phyloP scores from a whole-genome alignment of 805 yeast species.

The Phaffomyces opuntiae region DNA sequence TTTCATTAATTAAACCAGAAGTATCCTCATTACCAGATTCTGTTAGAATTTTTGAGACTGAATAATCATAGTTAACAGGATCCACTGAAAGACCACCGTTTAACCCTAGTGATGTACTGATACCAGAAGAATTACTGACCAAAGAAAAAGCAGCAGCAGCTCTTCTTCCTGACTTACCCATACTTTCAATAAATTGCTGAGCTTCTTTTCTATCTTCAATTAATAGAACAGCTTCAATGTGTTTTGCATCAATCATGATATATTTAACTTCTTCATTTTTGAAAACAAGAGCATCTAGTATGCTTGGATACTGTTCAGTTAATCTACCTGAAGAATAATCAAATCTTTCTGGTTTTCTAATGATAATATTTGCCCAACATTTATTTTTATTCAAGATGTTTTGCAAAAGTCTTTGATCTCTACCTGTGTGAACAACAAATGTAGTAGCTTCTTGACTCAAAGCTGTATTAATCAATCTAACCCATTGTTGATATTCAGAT shows the following conservation, averaged over 20 bases:
- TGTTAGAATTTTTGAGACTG: constrained; percentile 10
- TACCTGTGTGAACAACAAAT: constrained; percentile 58
- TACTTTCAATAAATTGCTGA: constrained; percentile 24
- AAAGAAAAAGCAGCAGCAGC: constrained; percentile 41
- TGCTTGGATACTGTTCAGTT: constrained; percentile 31
- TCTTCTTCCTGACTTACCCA: constrained; percentile 26
- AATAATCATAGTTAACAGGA: constrained; percentile 39
- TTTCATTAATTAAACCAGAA: constrained; percentile 10
- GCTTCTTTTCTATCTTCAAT: constrained; percentile 47
- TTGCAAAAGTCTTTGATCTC: constrained; percentile 46
- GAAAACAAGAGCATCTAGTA: constrained; percentile 57
- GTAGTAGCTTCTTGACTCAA: constrained; percentile 46
- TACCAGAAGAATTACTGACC: constrained; percentile 37
- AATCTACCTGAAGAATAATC: constrained; percentile 44
- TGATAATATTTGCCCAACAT: constrained; percentile 35
- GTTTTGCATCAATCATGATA: constrained; percentile 54
- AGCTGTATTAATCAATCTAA: constrained; percentile 49
- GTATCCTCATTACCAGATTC: constrained; percentile 11
- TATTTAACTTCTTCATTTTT: constrained; percentile 48
- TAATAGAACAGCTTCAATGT: constrained; percentile 53
- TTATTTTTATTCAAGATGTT: constrained; percentile 27
- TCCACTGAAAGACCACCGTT: constrained; percentile 43
- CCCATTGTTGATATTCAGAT: constrained; percentile 48
- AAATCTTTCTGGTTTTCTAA: constrained; percentile 51
- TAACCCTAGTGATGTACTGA: constrained; percentile 31